Conservation (phyloP, 306 rosid species). For the Calophaca sinica region DNA sequence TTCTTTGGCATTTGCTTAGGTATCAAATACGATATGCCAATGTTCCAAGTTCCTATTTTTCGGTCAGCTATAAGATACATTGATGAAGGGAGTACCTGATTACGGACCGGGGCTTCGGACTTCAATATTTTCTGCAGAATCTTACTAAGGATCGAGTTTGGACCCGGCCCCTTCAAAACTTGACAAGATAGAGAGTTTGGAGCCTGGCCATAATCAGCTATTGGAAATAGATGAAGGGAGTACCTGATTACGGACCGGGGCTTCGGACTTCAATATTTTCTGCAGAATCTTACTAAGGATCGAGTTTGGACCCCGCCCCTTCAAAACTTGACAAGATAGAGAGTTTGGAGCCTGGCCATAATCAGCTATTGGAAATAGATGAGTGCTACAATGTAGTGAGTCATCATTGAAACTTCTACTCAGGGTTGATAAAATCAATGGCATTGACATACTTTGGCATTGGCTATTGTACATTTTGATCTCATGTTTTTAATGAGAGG, state of each 20-base stretch:
- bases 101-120: not conserved
- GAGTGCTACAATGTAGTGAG: not conserved
- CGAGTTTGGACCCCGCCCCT: not conserved
- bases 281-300: not conserved
- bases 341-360: not conserved
- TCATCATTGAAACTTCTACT: not conserved
- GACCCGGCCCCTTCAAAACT: not conserved
- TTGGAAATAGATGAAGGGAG: not conserved
- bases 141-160: not conserved
- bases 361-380: not conserved
- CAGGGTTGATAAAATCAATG: not conserved
- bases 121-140: not conserved
- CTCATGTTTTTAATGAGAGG: no score
- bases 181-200: not conserved
- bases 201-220: not conserved
- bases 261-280: not conserved
- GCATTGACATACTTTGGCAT: not conserved
- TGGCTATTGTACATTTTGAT: no score
- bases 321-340: not conserved
- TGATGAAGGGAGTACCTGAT: not conserved
- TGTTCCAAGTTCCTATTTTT: not conserved
- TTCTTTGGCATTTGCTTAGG: not conserved
- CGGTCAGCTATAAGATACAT: not conserved
- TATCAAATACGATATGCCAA: conserved; percentile 1
- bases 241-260: not conserved